phyloP scores from a whole-genome alignment of 2,329 filamentous ascomycete species.

The Ascochyta viciae-villosae region DNA sequence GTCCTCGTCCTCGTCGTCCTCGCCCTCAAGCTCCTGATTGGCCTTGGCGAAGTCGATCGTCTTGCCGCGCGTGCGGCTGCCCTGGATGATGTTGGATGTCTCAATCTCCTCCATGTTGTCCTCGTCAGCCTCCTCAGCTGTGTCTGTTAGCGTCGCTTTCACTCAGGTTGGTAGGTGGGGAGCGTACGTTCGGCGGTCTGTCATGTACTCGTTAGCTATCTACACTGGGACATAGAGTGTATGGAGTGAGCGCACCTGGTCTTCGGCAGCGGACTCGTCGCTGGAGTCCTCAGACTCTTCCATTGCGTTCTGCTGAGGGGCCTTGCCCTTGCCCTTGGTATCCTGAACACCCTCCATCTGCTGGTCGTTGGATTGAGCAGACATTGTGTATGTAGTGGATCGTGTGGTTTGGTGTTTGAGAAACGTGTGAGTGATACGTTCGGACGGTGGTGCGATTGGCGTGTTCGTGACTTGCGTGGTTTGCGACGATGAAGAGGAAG shows the following conservation, averaged over 20 bases:
- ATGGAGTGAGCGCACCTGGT: constrained; percentile 56
- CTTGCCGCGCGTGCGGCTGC: constrained; percentile 85
- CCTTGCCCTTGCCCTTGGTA: constrained; percentile 90
- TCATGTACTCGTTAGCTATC: constrained; percentile 33
- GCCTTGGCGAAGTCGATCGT: constrained; percentile 94
- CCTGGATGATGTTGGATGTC: constrained; percentile 79
- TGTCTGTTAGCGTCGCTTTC: constrained; percentile 28
- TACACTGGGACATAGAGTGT: constrained; percentile 15
- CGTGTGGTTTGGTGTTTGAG: constrained; percentile 7
- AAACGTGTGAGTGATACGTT: constrained; percentile 22
- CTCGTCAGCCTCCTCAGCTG: constrained; percentile 72
- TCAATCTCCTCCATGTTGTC: constrained; percentile 92
- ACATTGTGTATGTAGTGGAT: constrained; percentile 32
- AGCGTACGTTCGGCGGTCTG: constrained; percentile 47
- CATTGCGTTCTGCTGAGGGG: constrained; percentile 65
- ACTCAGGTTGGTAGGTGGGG: not conserved
- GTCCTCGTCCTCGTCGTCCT: constrained; percentile 82
- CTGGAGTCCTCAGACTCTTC: constrained; percentile 76
- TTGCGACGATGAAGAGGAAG: constrained; percentile 30
- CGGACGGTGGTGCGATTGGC: constrained; percentile 24
- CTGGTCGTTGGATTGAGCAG: constrained; percentile 44
- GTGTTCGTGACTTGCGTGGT: constrained; percentile 25
- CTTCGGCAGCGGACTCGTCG: constrained; percentile 71
- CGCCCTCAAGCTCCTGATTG: constrained; percentile 75
- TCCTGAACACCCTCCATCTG: constrained; percentile 49